A percentile compares a stretch with the other conserved stretches of the same genome.
Conservation (phyloP, 2,329 filamentous ascomycete species). For the Ascomycota sp. region DNA sequence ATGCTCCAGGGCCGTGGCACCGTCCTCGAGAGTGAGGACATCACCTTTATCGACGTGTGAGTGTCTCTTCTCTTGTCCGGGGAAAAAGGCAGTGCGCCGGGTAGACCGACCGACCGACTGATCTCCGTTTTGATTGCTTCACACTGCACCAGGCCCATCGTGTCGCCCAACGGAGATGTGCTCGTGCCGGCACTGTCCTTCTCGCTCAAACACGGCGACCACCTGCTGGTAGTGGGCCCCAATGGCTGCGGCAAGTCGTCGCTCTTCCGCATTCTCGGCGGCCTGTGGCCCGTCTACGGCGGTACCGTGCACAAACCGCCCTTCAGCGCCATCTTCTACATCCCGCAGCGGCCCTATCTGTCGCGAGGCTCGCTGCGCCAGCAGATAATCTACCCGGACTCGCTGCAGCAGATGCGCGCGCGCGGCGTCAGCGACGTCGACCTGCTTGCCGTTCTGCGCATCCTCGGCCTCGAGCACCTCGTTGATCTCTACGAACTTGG, state of each 20-base stretch:
- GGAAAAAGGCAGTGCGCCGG: too few relatives aligned
- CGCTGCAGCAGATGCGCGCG: conserved; percentile 65
- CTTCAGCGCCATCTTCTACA: conserved; percentile 91
- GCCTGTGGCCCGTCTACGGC: conserved; percentile 93
- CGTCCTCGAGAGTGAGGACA: conserved; percentile 63
- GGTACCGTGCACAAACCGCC: conserved; percentile 82
- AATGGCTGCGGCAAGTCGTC: conserved; percentile 96
- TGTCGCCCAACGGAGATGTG: conserved; percentile 90
- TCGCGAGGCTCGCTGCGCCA: conserved; percentile 82
- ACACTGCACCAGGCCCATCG: conserved; percentile 43
- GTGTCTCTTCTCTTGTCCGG: conserved; percentile 7
- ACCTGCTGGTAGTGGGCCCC: conserved; percentile 84
- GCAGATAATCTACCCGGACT: conserved; percentile 93
- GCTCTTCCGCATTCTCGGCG: conserved; percentile 87
- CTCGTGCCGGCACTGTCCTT: conserved; percentile 75
- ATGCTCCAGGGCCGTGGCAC: conserved; percentile 67
- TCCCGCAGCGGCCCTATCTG: conserved; percentile 86
- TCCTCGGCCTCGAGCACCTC: conserved; percentile 67
- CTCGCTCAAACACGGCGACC: conserved; percentile 65
- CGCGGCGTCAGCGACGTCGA: conserved; percentile 69
- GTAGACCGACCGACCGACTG: too few relatives aligned
- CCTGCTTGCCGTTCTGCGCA: conserved; percentile 53
- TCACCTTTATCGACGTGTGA: conserved; percentile 66
- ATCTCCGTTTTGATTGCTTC: neutral
- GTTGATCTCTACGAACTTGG: conserved; percentile 56